phyloP scores from a whole-genome alignment of 164 flowering plant genomes.

The Vitis amurensis region DNA sequence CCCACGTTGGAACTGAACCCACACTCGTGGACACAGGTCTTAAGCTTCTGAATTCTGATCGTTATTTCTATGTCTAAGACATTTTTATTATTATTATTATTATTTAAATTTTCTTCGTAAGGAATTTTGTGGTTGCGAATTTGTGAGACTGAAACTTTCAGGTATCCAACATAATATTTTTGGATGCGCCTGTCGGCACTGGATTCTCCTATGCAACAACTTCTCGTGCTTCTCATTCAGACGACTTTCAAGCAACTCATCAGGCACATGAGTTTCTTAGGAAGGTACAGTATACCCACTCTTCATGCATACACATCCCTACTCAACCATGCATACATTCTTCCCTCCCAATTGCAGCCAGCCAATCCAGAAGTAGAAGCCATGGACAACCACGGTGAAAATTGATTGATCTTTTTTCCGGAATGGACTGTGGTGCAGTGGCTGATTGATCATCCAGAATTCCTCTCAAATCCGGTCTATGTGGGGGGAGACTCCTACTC shows the following conservation, averaged over 20 bases:
- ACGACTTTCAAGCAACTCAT: slow-evolving; percentile 14
- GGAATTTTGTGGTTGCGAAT: background rate
- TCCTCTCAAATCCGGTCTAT: slow-evolving; percentile 34
- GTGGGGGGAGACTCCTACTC: slow-evolving; percentile 51
- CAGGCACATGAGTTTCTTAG: slow-evolving; percentile 25
- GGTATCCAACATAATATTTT: slow-evolving; percentile 32
- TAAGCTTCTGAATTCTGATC: background rate
- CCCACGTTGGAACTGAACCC: slow-evolving; percentile 37
- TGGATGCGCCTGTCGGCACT: slow-evolving; percentile 41
- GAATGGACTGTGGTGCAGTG: slow-evolving; percentile 31
- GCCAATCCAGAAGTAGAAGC: too few species aligned
- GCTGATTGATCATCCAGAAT: slow-evolving; percentile 41
- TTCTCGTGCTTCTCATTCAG: slow-evolving; percentile 9
- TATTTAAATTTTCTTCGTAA: background rate
- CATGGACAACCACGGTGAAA: too few species aligned
- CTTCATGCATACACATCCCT: too few species aligned
- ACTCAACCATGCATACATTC: too few species aligned
- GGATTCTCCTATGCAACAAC: slow-evolving; percentile 39
- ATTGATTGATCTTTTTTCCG: too few species aligned
- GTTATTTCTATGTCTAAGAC: too few species aligned
- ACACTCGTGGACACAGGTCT: slow-evolving; percentile 56
- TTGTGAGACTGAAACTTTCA: slow-evolving; percentile 1
- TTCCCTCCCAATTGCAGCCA: too few species aligned
- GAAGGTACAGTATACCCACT: slow-evolving; percentile 23
- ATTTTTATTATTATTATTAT: too few species aligned